Evolutionary conservation across 2,329 filamentous ascomycete genomes (phyloP), one percentile per base, ranked within the genome.

Genomic region (Alternaria gansuensis): DNA sequence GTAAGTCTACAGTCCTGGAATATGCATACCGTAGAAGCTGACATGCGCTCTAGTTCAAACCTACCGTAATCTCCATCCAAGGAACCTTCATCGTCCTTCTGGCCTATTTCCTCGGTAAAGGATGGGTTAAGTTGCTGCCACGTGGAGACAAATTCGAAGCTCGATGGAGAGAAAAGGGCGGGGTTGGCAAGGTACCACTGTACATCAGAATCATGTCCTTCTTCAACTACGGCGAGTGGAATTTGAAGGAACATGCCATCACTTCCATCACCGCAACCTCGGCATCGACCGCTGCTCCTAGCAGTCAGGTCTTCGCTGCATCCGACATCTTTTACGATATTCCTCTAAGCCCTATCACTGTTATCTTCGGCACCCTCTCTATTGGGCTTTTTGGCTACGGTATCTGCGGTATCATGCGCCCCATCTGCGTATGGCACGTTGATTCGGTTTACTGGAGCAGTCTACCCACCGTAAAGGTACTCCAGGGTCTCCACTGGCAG

Each of bases 381-480:
- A 64, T 64, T 46, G 62, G 62, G 10, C 41, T 64, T 6, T 64
- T 64, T 17, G 62, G 62, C 14, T 64, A 64, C 6, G 62, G 62
- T 28, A 57, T 64, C 21, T 64, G 62, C 21, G 59, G 62, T 50
- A 57, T 64, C 4, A 31, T 64, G 56, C 62, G 62, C 6, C 62
- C 62, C n/a, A 57, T 64, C 4, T 62, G 59, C 11, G 59, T 64
- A 14, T 64, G 62, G 62, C 62, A 64, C 21, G 62, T 64, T 34
- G 62, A 62, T 51, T 53, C 62, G n/a, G 62, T 64, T 4, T 64
- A 62, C 45, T 64, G 62, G 62, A 62, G 62, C 31, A 62, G 59
- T 53, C 62, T 64, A 14, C 62, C 62, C 2, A 64, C 62, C 10
- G 62, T 64, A 13, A 64, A 64, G 44, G 62, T 64, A 3, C 54